Evolutionary conservation across 2,329 filamentous ascomycete genomes (phyloP).

Genomic region (Xylariaceae sp.): DNA sequence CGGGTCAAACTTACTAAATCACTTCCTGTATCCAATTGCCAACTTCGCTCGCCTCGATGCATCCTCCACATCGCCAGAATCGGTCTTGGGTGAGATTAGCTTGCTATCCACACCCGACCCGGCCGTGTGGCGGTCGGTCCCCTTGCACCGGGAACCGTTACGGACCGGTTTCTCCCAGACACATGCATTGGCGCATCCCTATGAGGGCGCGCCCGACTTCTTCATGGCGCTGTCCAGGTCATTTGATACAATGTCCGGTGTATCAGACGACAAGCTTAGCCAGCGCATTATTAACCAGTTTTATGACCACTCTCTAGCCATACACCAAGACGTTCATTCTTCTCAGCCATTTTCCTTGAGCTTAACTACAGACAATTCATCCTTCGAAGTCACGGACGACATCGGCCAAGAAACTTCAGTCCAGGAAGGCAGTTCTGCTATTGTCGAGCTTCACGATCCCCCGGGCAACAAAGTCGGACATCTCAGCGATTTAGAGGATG

Average conservation of each 20-base stretch:
- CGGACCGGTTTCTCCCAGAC: constrained; percentile 52
- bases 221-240: constrained; percentile 45
- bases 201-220: constrained; percentile 41
- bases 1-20: constrained; percentile 42
- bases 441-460: constrained; percentile 21
- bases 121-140: constrained; percentile 52
- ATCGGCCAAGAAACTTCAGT: constrained; percentile 33
- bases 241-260: constrained; percentile 25
- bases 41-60: constrained; percentile 20
- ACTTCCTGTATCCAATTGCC: constrained; percentile 41
- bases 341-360: constrained; percentile 48
- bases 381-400: constrained; percentile 37
- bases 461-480: constrained; percentile 35
- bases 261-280: constrained; percentile 34
- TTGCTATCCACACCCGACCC: constrained; percentile 27
- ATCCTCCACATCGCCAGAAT: not conserved
- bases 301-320: constrained; percentile 71
- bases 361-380: constrained; percentile 33
- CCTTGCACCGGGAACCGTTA: constrained; percentile 44
- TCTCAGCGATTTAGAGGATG: constrained; percentile 61
- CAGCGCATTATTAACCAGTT: constrained; percentile 56
- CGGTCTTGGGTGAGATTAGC: constrained; percentile 14
- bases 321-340: constrained; percentile 62
- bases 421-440: constrained; percentile 22
- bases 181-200: constrained; percentile 35